These are phyloP conservation scores for Xerocomus brunneocitrinus DNA, from an alignment of 768 basidiomycete genomes.

Conservation along the genomic window DNA sequence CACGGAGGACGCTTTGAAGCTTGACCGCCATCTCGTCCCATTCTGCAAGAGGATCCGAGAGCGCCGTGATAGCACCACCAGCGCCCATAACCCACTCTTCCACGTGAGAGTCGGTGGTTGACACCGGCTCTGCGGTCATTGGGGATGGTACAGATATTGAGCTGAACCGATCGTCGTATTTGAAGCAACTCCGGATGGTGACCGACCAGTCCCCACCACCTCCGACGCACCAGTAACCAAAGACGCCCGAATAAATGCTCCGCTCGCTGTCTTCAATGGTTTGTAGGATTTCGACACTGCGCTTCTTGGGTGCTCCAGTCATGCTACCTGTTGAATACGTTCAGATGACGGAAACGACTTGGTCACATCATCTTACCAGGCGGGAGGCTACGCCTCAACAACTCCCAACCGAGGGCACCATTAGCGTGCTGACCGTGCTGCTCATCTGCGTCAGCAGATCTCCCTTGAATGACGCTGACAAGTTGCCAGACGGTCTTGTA, in stretches of 20 bases:
- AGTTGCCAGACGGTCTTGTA: slow-evolving; percentile 95
- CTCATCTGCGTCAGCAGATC: slow-evolving; percentile 34
- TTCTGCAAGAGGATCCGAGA: slow-evolving; percentile 79
- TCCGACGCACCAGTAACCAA: slow-evolving; percentile 88
- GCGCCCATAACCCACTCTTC: slow-evolving; percentile 82
- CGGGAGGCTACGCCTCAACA: slow-evolving; percentile 73
- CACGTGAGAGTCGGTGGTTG: slow-evolving; percentile 8
- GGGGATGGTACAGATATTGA: slow-evolving; percentile 9
- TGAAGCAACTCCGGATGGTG: slow-evolving; percentile 89
- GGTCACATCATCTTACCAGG: slow-evolving; percentile 54
- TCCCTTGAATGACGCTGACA: slow-evolving; percentile 89
- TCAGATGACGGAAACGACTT: not conserved
- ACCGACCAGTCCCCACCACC: slow-evolving; percentile 93
- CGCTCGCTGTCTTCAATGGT: slow-evolving; percentile 68
- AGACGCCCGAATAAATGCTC: slow-evolving; percentile 85
- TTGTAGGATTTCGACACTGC: slow-evolving; percentile 86
- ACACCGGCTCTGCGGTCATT: slow-evolving; percentile 6
- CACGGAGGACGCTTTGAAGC: slow-evolving; percentile 67
- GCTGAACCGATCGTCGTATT: slow-evolving; percentile 43
- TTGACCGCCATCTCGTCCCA: slow-evolving; percentile 97
- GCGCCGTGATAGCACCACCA: slow-evolving; percentile 94
- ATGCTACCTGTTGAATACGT: slow-evolving; percentile 64
- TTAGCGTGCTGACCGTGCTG: slow-evolving; percentile 34
- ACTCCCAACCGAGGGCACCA: slow-evolving; percentile 67
- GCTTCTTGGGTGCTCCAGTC: slow-evolving; percentile 96